A percentile compares a stretch with the other conserved stretches of the same genome.
Evolutionary conservation across 192 early-diverging fungal species (phyloP).

Genomic region (Diversispora epigaea): DNA sequence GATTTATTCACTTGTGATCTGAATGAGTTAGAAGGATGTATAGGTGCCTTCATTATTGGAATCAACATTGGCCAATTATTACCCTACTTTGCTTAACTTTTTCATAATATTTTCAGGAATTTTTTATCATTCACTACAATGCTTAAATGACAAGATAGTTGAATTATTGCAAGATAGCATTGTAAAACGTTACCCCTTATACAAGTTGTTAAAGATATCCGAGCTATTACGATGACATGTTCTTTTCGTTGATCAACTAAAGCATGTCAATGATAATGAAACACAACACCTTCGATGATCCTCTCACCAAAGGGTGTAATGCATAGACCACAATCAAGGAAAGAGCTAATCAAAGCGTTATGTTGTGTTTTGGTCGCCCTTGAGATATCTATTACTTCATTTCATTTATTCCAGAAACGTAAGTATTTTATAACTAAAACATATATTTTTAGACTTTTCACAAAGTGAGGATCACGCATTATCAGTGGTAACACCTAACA

Average conservation of each 20-base stretch:
- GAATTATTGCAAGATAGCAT: constrained; percentile 6
- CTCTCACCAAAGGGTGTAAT: constrained; percentile 19
- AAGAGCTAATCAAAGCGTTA: constrained; percentile 22
- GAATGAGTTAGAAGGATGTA: too few relatives aligned
- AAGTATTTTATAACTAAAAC: constrained; percentile 8
- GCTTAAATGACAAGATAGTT: neutral
- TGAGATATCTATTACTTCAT: constrained; percentile 3
- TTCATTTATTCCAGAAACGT: neutral
- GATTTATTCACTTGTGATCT: too few relatives aligned
- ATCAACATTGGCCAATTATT: too few relatives aligned
- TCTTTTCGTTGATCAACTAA: constrained; percentile 24
- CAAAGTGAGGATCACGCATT: neutral
- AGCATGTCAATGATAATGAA: neutral
- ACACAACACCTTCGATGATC: neutral
- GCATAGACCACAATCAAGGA: constrained; percentile 14
- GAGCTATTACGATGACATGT: constrained; percentile 12
- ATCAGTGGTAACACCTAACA: too few relatives aligned
- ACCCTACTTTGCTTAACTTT: too few relatives aligned
- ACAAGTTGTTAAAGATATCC: neutral
- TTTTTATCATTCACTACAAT: neutral
- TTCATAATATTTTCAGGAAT: too few relatives aligned
- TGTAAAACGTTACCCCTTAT: neutral
- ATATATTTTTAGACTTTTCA: constrained; percentile 1
- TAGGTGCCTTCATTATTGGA: too few relatives aligned
- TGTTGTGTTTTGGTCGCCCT: constrained; percentile 21